Conservation (phyloP, 352 stramenopile genomes). For the Phytopythium oedochilum region DNA sequence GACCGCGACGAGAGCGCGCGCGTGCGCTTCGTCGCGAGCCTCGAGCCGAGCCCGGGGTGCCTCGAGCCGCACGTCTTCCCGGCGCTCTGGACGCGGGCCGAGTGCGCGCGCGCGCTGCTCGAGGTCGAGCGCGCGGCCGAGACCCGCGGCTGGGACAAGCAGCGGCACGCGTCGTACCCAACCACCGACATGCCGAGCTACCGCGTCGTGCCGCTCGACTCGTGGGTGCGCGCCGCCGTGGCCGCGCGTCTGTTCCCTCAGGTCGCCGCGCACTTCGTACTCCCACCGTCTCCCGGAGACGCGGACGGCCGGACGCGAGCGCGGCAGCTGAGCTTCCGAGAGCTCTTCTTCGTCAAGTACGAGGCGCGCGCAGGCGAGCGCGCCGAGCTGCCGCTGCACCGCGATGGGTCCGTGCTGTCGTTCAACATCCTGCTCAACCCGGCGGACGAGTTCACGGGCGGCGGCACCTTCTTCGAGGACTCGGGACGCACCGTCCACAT, state of each 20-base stretch:
- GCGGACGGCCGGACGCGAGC: background rate
- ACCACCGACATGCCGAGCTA: slow-evolving; percentile 83
- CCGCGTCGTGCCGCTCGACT: slow-evolving; percentile 54
- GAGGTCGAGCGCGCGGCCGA: slow-evolving; percentile 33
- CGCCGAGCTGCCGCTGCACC: slow-evolving; percentile 83
- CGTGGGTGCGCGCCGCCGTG: slow-evolving; percentile 59
- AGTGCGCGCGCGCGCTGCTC: slow-evolving; percentile 38
- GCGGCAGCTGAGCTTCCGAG: slow-evolving; percentile 66
- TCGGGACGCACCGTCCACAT: slow-evolving; percentile 62
- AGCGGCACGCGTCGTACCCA: slow-evolving; percentile 74
- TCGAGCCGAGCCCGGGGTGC: slow-evolving; percentile 40
- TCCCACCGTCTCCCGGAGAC: slow-evolving; percentile 9
- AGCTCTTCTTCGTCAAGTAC: slow-evolving; percentile 89
- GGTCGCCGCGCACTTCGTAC: slow-evolving; percentile 38
- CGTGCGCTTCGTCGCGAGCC: slow-evolving; percentile 39
- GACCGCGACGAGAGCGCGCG: slow-evolving; percentile 39
- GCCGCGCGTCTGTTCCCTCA: slow-evolving; percentile 48
- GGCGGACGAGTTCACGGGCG: slow-evolving; percentile 79
- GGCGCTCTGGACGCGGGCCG: slow-evolving; percentile 40
- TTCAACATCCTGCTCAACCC: slow-evolving; percentile 91
- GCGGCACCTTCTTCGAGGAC: slow-evolving; percentile 91
- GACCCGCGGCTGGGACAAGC: slow-evolving; percentile 62
- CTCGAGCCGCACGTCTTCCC: slow-evolving; percentile 36
- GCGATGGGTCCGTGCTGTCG: slow-evolving; percentile 93
- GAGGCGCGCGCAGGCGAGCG: slow-evolving; percentile 55